Evolutionary conservation across 768 basidiomycete species (phyloP).

Genomic region (Naematelia aurantialba): DNA sequence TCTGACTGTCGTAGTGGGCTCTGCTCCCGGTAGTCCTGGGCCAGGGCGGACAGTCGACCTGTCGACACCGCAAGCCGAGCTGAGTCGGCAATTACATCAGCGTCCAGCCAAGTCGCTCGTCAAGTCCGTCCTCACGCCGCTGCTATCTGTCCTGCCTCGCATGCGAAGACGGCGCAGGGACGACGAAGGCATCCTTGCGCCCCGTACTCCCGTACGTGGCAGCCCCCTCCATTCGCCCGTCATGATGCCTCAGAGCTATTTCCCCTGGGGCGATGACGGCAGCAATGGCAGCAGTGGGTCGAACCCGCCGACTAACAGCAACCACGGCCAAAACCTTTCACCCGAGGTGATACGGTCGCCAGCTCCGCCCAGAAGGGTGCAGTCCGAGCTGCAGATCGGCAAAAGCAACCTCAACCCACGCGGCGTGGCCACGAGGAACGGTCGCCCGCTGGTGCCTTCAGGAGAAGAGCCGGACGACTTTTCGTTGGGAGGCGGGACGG

Average conservation of each 20-base stretch:
- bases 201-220: constrained; percentile 39
- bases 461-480: constrained; percentile 1
- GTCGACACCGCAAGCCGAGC: constrained; percentile 4
- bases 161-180: constrained; percentile 52
- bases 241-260: constrained; percentile 15
- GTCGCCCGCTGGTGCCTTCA: constrained; percentile 11
- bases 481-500: neutral
- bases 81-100: neutral
- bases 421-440: constrained; percentile 24
- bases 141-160: constrained; percentile 54
- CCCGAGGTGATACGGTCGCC: constrained; percentile 1
- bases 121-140: constrained; percentile 41
- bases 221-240: constrained; percentile 25
- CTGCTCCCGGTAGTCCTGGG: constrained; percentile 11
- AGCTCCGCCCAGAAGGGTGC: constrained; percentile 28
- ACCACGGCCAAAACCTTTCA: neutral
- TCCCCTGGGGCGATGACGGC: constrained; percentile 23
- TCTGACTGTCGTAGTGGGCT: constrained; percentile 4
- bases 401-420: constrained; percentile 17
- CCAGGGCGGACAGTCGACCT: constrained; percentile 9
- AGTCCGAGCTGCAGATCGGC: constrained; percentile 19
- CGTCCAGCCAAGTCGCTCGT: constrained; percentile 34
- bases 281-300: neutral
- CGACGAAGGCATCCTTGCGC: constrained; percentile 69
- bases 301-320: neutral